Percentiles rank a stretch among this genome's conserved stretches.
phyloP scores from a whole-genome alignment of 2,329 filamentous ascomycete species.

The Fusarium multiceps region DNA sequence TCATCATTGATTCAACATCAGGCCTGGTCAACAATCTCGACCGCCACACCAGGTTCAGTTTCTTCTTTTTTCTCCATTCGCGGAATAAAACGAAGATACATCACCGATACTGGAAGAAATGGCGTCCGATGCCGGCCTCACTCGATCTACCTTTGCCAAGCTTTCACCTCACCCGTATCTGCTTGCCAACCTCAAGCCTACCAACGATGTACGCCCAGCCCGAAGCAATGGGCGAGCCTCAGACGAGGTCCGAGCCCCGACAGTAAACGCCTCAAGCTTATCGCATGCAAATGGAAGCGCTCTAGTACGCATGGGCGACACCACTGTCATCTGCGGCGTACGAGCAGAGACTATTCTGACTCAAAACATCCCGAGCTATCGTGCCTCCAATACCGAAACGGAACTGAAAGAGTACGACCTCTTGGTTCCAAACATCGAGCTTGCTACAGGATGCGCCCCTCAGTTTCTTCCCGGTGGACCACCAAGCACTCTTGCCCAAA shows the following conservation, averaged over 20 bases:
- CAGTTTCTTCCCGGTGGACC: slow-evolving; percentile 86
- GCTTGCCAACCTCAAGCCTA: slow-evolving; percentile 83
- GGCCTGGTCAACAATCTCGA: neutral
- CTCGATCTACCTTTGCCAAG: slow-evolving; percentile 82
- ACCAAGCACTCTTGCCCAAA: slow-evolving; percentile 83
- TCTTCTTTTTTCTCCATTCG: neutral
- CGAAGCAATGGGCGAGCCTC: slow-evolving; percentile 86
- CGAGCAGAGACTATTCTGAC: slow-evolving; percentile 85
- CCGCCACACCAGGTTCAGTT: neutral
- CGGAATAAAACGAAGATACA: neutral
- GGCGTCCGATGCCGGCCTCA: slow-evolving; percentile 55
- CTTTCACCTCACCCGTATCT: slow-evolving; percentile 91
- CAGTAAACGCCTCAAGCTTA: slow-evolving; percentile 83
- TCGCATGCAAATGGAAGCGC: slow-evolving; percentile 92
- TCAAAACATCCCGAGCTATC: slow-evolving; percentile 76
- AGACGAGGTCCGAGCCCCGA: slow-evolving; percentile 75
- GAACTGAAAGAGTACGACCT: slow-evolving; percentile 74
- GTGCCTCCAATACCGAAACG: slow-evolving; percentile 55
- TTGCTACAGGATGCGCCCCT: slow-evolving; percentile 90
- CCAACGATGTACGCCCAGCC: slow-evolving; percentile 60
- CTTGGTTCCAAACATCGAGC: slow-evolving; percentile 91
- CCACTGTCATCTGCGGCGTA: slow-evolving; percentile 93
- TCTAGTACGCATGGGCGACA: slow-evolving; percentile 88
- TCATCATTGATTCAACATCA: slow-evolving; percentile 26
- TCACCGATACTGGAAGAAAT: slow-evolving; percentile 20